Conservation (phyloP, 2,329 filamentous ascomycete species). For the Fusarium incarnatum region DNA sequence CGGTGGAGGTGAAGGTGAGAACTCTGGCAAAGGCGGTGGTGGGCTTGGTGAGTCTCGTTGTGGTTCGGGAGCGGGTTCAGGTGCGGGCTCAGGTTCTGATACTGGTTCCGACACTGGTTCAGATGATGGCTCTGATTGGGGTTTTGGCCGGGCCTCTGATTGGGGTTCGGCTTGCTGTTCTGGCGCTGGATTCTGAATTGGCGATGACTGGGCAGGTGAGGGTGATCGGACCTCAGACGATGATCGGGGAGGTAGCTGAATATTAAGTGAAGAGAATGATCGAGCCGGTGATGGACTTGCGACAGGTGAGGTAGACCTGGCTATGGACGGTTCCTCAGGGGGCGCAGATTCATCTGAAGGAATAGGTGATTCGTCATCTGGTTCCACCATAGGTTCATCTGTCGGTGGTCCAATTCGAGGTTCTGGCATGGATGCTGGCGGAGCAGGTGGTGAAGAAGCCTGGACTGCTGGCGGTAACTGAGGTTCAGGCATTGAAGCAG, state of each 20-base stretch:
- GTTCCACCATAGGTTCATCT: not conserved
- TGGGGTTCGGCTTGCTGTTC: not conserved
- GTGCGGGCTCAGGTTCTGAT: not conserved
- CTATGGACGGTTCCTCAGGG: constrained; percentile 3
- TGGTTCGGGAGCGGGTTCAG: not conserved
- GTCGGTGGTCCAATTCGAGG: not conserved
- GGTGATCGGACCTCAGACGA: constrained; percentile 1
- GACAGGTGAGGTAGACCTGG: constrained; percentile 1
- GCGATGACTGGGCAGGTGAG: not conserved
- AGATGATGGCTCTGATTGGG: not conserved
- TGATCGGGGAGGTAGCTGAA: not conserved
- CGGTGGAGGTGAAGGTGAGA: constrained; percentile 19
- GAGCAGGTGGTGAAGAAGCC: constrained; percentile 8
- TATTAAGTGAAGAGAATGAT: constrained; percentile 16
- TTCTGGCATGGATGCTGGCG: constrained; percentile 31
- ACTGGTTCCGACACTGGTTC: not conserved
- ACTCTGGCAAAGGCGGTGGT: not conserved
- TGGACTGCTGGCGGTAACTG: constrained; percentile 10
- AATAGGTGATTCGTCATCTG: not conserved
- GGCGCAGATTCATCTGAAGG: not conserved
- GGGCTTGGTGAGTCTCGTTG: constrained; percentile 1
- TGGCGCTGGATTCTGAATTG: not conserved
- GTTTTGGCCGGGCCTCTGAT: not conserved
- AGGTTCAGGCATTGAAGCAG: constrained; percentile 37
- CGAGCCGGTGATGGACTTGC: constrained; percentile 12